Conservation (phyloP, 2,329 filamentous ascomycete genomes). For the Leptographium lundbergii region DNA sequence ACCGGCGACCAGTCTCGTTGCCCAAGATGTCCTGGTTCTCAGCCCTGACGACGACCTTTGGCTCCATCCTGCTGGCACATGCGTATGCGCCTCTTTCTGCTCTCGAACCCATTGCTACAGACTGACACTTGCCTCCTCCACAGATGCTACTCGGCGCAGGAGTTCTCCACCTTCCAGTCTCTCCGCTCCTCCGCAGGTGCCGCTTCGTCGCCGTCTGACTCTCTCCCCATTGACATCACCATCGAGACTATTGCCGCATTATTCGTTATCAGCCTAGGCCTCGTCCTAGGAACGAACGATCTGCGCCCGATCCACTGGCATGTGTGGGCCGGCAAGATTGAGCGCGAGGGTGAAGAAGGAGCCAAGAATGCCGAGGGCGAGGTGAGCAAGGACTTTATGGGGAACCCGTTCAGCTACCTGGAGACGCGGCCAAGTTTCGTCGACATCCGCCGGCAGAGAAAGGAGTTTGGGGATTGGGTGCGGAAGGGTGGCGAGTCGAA, state of each 20-base stretch:
- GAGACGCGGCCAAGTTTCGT: slow-evolving; percentile 77
- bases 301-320: slow-evolving; percentile 78
- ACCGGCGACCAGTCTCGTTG: too few species aligned
- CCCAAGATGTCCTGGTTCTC: slow-evolving; percentile 52
- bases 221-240: slow-evolving; percentile 73
- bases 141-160: slow-evolving; percentile 93
- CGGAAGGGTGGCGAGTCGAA: slow-evolving; percentile 20
- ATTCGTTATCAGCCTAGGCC: slow-evolving; percentile 66
- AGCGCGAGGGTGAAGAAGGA: slow-evolving; percentile 55
- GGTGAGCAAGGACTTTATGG: slow-evolving; percentile 55
- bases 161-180: slow-evolving; percentile 67
- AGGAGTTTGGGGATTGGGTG: slow-evolving; percentile 68
- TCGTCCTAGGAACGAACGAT: slow-evolving; percentile 64
- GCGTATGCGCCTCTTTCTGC: slow-evolving; percentile 45
- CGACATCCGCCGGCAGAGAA: slow-evolving; percentile 72
- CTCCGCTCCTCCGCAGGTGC: slow-evolving; percentile 23
- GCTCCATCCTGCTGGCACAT: slow-evolving; percentile 69
- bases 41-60: slow-evolving; percentile 57
- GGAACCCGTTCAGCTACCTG: slow-evolving; percentile 67
- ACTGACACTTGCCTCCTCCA: not conserved
- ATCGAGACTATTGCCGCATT: slow-evolving; percentile 76
- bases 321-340: slow-evolving; percentile 72
- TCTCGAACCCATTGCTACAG: not conserved
- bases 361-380: slow-evolving; percentile 43
- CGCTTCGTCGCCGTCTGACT: slow-evolving; percentile 26